Base-by-base conservation (phyloP, 73 alveolate species). In the Symbiodinium pilosum region DNA sequence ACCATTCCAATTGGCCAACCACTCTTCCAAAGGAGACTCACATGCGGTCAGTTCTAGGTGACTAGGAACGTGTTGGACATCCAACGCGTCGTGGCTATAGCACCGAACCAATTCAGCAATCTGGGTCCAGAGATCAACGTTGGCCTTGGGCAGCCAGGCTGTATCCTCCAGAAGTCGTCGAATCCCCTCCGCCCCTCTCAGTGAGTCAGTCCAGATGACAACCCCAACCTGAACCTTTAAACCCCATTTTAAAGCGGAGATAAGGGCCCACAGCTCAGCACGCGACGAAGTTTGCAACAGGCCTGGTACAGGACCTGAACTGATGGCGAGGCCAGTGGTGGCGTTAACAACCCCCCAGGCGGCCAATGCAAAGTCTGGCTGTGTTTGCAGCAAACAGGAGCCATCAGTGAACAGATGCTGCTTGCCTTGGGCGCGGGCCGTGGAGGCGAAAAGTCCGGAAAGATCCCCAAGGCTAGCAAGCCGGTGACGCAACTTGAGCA, bases 401-500 rank as follows among this genome's bases (percentile, higher is more conserved):
- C 93, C 93, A 32, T 85, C 93, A 5, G 51, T 14, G 26, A 85
- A 85, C 3, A 85, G 36, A 47, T 85, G 93, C 42, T 85, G 93
- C 8, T 7, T 0, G 2, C 38, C 93, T 1, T 4, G 28, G 20
- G 75, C 0, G 1, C 81, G 16, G 4, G 47, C 77, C 24, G 24
- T 0, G 0, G 93, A 47, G 5, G 56, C 77, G 38, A 47, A 85
- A 4, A 3, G 34, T 3, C 77, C 36, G 26, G 51, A n/a, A 0
- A 11, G 84, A 4, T 39, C 36, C 9, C 36, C 52, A 16, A 30
- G 21, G 8, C 39, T 3, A 21, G 16, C 2, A 0, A 85, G 77
- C 3, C 39, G 1, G 1, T 1, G 2, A 36, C 36, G 77, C 0
- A 59, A 14, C 0, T 1, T 7, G 1, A 24, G 16, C 8, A 64